Conservation (phyloP, 163 green algal species). For the Prototheca wickerhamii region DNA sequence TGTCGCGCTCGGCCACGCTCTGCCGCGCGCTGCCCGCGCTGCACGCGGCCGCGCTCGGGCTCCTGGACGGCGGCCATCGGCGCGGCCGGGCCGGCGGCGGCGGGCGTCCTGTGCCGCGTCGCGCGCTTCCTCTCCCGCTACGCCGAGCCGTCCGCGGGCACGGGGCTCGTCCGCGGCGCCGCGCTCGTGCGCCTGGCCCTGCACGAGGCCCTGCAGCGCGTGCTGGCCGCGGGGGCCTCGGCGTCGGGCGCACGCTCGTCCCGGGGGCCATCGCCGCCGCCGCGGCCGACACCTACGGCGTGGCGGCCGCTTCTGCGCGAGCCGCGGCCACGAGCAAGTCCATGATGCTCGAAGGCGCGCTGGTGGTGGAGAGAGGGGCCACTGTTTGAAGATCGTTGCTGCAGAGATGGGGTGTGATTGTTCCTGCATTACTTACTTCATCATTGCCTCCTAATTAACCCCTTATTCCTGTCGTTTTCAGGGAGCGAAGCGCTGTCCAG, state of each 20-base stretch:
- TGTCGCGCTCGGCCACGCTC: conserved; percentile 33
- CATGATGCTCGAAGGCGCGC: too few relatives aligned
- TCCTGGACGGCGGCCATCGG: conserved; percentile 29
- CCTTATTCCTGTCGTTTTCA: too few relatives aligned
- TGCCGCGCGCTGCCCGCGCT: conserved; percentile 32
- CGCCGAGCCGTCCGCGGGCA: conserved; percentile 7
- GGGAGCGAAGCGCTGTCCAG: too few relatives aligned
- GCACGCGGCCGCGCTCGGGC: conserved; percentile 34
- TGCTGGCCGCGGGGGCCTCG: background rate
- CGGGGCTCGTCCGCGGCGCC: too few relatives aligned
- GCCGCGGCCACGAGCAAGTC: too few relatives aligned
- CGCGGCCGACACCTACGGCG: background rate
- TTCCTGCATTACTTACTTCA: too few relatives aligned
- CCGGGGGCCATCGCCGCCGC: background rate
- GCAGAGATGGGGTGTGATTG: too few relatives aligned
- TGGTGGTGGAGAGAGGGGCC: too few relatives aligned
- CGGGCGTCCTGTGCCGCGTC: conserved; percentile 16
- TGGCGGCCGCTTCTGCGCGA: background rate
- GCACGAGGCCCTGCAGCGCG: background rate
- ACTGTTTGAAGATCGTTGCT: too few relatives aligned
- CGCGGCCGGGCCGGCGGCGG: conserved; percentile 4
- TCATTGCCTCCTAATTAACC: too few relatives aligned
- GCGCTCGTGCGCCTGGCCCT: background rate
- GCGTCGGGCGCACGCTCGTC: background rate
- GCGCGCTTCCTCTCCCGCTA: conserved; percentile 18